Conservation (phyloP, 805 yeast species). For the Kuraishia borneana region DNA sequence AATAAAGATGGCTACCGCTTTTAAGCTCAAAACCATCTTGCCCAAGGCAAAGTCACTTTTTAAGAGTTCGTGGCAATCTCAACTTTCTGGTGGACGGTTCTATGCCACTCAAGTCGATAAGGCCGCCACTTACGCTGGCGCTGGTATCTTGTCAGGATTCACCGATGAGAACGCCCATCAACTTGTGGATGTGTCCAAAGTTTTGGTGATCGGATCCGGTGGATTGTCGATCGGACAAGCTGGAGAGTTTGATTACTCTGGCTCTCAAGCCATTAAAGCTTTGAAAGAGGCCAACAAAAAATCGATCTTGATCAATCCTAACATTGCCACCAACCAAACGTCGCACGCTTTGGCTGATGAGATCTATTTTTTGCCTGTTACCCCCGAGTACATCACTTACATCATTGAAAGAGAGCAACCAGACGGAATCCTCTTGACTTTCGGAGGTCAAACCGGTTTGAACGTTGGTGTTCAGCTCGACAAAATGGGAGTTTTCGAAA, state of each 20-base stretch:
- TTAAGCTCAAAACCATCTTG: background rate
- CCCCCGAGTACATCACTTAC: conserved; percentile 91
- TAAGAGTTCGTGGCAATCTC: too few relatives aligned
- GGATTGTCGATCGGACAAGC: conserved; percentile 97
- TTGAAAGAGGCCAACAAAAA: conserved; percentile 79
- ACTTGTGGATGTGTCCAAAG: conserved; percentile 77
- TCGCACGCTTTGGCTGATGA: conserved; percentile 93
- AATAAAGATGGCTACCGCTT: background rate
- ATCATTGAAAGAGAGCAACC: conserved; percentile 94
- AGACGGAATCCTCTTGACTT: conserved; percentile 89
- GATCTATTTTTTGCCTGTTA: conserved; percentile 90
- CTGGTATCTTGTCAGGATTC: conserved; percentile 44
- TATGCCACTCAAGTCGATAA: conserved; percentile 15
- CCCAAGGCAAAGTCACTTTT: background rate
- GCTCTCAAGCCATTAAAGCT: conserved; percentile 96
- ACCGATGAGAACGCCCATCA: conserved; percentile 49
- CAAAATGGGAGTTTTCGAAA: conserved; percentile 85
- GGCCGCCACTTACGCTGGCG: conserved; percentile 45
- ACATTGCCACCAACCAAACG: conserved; percentile 94
- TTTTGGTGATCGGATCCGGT: conserved; percentile 92
- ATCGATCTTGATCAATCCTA: conserved; percentile 86
- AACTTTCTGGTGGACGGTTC: too few relatives aligned
- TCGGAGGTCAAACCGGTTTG: conserved; percentile 97
- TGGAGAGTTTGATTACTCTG: conserved; percentile 95
- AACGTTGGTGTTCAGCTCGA: conserved; percentile 94